Conservation (phyloP, 768 basidiomycete species). For the Neoboletus brunneissimus region DNA sequence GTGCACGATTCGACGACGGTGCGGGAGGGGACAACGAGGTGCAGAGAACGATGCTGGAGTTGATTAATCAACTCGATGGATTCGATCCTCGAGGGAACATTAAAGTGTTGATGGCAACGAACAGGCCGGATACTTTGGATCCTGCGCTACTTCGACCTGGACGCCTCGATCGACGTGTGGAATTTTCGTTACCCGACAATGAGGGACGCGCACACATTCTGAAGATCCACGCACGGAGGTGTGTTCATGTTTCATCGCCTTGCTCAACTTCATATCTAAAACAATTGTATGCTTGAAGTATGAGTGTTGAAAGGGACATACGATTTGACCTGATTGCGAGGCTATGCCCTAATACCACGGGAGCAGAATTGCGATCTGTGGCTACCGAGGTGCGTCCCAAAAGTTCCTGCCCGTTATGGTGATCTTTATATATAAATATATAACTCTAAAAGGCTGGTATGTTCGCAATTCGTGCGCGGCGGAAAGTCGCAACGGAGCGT, state of each 20-base stretch:
- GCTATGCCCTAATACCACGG: conserved; percentile 96
- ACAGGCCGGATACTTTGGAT: conserved; percentile 98
- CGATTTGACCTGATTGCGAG: conserved; percentile 97
- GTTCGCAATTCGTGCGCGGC: conserved; percentile 96
- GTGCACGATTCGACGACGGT: conserved; percentile 96
- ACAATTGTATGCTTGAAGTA: conserved; percentile 46
- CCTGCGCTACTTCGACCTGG: conserved; percentile 95
- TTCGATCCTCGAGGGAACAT: conserved; percentile 99
- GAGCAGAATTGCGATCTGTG: conserved; percentile 95
- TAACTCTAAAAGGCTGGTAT: conserved; percentile 89
- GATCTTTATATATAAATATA: conserved; percentile 89
- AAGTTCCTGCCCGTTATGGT: conserved; percentile 41
- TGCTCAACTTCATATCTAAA: background rate
- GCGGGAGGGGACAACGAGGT: conserved; percentile 99
- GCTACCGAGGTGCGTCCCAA: conserved; percentile 76
- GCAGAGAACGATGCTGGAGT: conserved; percentile 97
- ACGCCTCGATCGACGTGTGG: conserved; percentile 93
- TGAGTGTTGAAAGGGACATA: conserved; percentile 96
- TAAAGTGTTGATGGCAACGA: conserved; percentile 99
- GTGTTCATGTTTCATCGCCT: conserved; percentile 14
- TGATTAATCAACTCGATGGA: conserved; percentile 98
- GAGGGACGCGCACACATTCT: conserved; percentile 97
- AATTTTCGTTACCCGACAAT: conserved; percentile 91
- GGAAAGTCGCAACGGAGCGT: conserved; percentile 95
- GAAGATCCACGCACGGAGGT: conserved; percentile 95